Base-by-base conservation (phyloP, 257 asterid species). In the Nyctanthes arbortristis region DNA sequence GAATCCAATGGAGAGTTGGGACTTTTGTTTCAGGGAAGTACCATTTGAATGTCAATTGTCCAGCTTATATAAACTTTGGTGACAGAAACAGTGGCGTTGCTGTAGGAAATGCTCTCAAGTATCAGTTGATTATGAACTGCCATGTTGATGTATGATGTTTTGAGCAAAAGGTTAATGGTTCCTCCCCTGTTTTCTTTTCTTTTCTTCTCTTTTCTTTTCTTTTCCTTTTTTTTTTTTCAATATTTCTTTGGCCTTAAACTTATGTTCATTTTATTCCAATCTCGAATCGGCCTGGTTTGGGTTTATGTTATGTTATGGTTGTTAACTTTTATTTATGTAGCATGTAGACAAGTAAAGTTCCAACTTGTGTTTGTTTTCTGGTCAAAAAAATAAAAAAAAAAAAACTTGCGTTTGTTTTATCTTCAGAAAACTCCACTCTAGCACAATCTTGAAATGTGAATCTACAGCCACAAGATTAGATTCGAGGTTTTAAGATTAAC, bases 1-100 rank as follows among this genome's bases (percentile, higher is more conserved):
- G 86, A 31, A 54, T 92, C 0, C 74, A 92, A 73, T 92, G 97
- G 98, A 85, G 78, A 67, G 96, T 92, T 27, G 97, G 96, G 69
- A 80, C 85, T 60, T 85, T 88, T 61, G 30, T 88, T 39, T 66
- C 93, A 3, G 78, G 88, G 8, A 81, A 36, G 68, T 90, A 90
- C 64, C 95, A 63, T 68, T 52, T 92, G 81, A 20, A 49, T 63
- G 96, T 72, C 13, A 87, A 84, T 68, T 92, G 97, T 61, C 98
- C 97, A 4, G 97, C 95, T 43, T 93, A 90, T 68, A 75, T 93
- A 0, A 80, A 82, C 57, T 73, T 81, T 24, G 89, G 92, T 0
- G 66, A 52, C 12, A 57, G 43, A 11, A 70, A 71, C 16, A 30
- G 36, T 16, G 77, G 68, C 2, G 40, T 81, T 4, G 66, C 35